A percentile compares a stretch with the other conserved stretches of the same genome.
Conservation (phyloP, 139 green algal genomes). For the Closterium sp. region DNA sequence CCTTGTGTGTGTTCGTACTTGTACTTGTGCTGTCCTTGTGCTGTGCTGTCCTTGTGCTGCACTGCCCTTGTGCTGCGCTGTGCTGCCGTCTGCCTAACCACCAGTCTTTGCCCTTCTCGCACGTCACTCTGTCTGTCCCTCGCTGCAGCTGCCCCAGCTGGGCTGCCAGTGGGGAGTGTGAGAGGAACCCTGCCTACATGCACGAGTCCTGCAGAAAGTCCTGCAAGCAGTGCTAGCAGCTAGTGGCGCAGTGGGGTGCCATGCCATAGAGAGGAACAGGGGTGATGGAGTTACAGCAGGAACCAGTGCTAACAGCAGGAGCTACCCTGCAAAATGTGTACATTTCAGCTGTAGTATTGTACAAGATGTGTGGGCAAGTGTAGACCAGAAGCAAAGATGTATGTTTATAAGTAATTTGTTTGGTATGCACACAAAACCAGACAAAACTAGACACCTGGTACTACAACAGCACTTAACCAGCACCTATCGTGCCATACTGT, state of each 20-base stretch:
- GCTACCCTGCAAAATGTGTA: background rate
- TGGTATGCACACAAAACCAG: too few relatives aligned
- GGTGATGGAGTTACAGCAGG: background rate
- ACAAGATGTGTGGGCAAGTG: too few relatives aligned
- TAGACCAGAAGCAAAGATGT: too few relatives aligned
- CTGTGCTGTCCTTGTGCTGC: background rate
- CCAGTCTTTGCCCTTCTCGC: background rate
- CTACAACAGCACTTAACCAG: too few relatives aligned
- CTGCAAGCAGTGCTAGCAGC: conserved; percentile 22
- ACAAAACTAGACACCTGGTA: too few relatives aligned
- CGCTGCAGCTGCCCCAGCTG: conserved; percentile 42
- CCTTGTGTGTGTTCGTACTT: background rate
- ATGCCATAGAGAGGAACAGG: background rate
- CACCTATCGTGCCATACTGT: too few relatives aligned
- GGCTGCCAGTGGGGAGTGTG: conserved; percentile 54
- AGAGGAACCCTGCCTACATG: conserved; percentile 58
- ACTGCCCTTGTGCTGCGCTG: background rate
- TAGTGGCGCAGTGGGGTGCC: background rate
- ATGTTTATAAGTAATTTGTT: too few relatives aligned
- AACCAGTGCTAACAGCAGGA: background rate
- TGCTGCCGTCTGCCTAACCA: background rate
- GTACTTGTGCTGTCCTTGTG: background rate
- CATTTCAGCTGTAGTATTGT: too few relatives aligned
- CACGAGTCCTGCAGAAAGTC: conserved; percentile 6
- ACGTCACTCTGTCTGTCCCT: background rate